Evolutionary conservation across 129 eudicot species (phyloP).

Genomic region (Centaurea solstitialis): DNA sequence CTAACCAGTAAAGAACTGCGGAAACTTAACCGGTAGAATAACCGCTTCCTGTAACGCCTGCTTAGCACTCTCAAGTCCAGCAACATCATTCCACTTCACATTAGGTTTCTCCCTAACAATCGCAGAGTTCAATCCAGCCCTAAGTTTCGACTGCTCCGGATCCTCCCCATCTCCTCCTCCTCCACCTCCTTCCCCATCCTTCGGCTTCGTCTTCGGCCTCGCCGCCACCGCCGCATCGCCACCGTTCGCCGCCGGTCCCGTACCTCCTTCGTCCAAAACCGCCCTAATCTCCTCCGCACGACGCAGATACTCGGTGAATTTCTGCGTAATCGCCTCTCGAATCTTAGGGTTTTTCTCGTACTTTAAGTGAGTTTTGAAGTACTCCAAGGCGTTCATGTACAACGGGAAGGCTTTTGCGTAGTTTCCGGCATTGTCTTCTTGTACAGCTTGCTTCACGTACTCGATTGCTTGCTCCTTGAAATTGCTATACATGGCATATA

Average conservation of each 20-base stretch:
- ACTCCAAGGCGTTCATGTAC: constrained; percentile 91
- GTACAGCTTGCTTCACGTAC: constrained; percentile 85
- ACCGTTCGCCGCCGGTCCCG: constrained; percentile 51
- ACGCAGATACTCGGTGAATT: constrained; percentile 82
- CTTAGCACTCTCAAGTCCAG: constrained; percentile 92
- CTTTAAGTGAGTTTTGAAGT: constrained; percentile 83
- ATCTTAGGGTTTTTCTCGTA: constrained; percentile 92
- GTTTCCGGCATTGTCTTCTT: constrained; percentile 88
- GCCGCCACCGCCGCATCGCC: constrained; percentile 85
- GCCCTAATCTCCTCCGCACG: constrained; percentile 95
- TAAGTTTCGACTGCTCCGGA: constrained; percentile 67
- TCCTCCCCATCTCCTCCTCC: constrained; percentile 76
- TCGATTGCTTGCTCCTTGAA: constrained; percentile 95
- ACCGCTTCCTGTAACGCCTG: constrained; percentile 95
- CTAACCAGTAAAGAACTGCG: constrained; percentile 89
- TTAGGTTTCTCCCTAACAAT: constrained; percentile 86
- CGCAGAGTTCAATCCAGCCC: constrained; percentile 86
- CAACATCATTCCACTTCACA: constrained; percentile 93
- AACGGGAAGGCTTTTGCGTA: constrained; percentile 81
- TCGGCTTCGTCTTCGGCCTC: constrained; percentile 67
- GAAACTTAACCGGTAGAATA: constrained; percentile 88
- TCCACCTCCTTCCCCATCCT: constrained; percentile 58
- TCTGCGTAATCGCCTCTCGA: constrained; percentile 88
- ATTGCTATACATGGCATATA: constrained; percentile 79
- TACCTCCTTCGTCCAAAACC: constrained; percentile 78